These are phyloP conservation scores for Suillus paluster DNA, from an alignment of 768 basidiomycete species.

Conservation along the genomic window DNA sequence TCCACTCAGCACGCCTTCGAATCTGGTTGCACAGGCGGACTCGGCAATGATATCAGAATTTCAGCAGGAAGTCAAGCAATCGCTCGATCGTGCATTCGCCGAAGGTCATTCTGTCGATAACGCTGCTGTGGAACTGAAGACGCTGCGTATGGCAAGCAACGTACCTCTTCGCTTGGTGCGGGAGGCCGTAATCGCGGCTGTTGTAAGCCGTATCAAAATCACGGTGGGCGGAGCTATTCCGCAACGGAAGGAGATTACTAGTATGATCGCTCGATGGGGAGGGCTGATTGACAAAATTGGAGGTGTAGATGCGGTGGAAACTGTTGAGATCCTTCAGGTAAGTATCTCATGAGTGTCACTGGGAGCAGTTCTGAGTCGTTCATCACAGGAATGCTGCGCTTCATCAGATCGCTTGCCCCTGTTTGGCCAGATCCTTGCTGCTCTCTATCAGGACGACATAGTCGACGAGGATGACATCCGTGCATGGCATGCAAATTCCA, in stretches of 20 bases:
- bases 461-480: conserved; percentile 90
- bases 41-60: conserved; percentile 70
- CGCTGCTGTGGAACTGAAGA: conserved; percentile 92
- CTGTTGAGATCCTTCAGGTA: conserved; percentile 80
- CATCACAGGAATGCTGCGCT: conserved; percentile 63
- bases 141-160: conserved; percentile 95
- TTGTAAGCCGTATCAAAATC: conserved; percentile 74
- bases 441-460: conserved; percentile 90
- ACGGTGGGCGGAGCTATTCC: conserved; percentile 56
- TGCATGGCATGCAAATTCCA: conserved; percentile 74
- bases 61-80: conserved; percentile 73
- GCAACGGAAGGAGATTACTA: conserved; percentile 69
- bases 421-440: conserved; percentile 86
- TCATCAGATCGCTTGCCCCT: conserved; percentile 64
- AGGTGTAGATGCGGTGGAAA: conserved; percentile 82
- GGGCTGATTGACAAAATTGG: conserved; percentile 79
- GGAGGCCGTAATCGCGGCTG: conserved; percentile 85
- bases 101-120: conserved; percentile 94
- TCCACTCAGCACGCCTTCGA: conserved; percentile 44
- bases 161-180: conserved; percentile 85
- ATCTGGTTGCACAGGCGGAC: conserved; percentile 41
- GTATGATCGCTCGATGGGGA: conserved; percentile 80
- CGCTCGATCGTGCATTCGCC: conserved; percentile 88
- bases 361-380: not conserved
- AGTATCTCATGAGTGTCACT: conserved; percentile 17